Evolutionary conservation across 1,284 basidiomycete species (phyloP).

Genomic region (Tetrapyrgos nigripes): DNA sequence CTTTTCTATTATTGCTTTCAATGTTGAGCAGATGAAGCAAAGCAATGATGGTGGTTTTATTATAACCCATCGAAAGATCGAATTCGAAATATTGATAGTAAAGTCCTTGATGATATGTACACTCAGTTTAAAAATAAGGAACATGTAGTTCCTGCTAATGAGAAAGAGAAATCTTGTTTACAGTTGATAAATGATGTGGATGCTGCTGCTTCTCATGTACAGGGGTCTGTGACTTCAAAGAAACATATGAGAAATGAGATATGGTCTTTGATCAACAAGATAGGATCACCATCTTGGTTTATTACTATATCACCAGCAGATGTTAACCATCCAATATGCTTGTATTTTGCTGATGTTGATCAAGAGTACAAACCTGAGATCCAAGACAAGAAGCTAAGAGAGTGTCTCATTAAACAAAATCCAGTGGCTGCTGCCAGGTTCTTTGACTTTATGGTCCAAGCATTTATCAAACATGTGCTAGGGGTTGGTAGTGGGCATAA

Average conservation of each 20-base stretch:
- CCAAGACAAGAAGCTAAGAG: too few species aligned
- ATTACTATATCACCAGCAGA: constrained; percentile 33
- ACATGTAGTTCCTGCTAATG: constrained; percentile 29
- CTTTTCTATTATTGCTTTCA: constrained; percentile 35
- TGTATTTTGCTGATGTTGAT: constrained; percentile 31
- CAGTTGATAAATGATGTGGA: constrained; percentile 40
- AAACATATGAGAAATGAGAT: constrained; percentile 45
- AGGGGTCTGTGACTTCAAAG: constrained; percentile 37
- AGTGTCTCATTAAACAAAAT: too few species aligned
- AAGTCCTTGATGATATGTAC: too few species aligned
- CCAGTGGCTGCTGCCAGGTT: too few species aligned
- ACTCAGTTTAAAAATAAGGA: constrained; percentile 31
- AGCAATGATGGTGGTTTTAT: too few species aligned
- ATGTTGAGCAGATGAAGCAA: constrained; percentile 35
- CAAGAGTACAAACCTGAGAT: constrained; percentile 2
- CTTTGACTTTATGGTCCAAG: too few species aligned
- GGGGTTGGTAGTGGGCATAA: constrained; percentile 23
- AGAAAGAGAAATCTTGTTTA: constrained; percentile 41
- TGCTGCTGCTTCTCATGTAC: constrained; percentile 35
- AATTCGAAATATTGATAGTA: too few species aligned
- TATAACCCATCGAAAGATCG: too few species aligned
- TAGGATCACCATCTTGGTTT: constrained; percentile 33
- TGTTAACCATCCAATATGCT: constrained; percentile 27
- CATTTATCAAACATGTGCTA: constrained; percentile 37
- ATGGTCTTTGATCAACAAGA: constrained; percentile 36